These are phyloP conservation scores for Alternaria sp. DNA, from an alignment of 2,329 filamentous ascomycete species.

Conservation along the genomic window DNA sequence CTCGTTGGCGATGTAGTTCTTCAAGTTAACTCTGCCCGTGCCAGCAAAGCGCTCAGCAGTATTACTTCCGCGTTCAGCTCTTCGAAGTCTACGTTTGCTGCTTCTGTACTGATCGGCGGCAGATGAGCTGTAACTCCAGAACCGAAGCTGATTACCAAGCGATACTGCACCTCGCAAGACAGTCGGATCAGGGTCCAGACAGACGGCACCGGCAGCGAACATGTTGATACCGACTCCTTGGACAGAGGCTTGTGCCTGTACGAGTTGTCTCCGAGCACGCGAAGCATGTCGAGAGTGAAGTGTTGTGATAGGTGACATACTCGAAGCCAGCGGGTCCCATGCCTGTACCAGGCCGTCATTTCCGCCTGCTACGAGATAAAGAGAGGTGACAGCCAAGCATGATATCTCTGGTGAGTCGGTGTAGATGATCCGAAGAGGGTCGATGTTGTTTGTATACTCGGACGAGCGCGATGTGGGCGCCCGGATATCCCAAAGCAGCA, in stretches of 20 bases:
- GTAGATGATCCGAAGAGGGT: slow-evolving; percentile 81
- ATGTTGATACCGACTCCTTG: slow-evolving; percentile 77
- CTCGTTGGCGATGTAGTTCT: slow-evolving; percentile 88
- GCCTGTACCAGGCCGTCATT: slow-evolving; percentile 95
- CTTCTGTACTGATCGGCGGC: slow-evolving; percentile 76
- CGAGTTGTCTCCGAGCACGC: slow-evolving; percentile 78
- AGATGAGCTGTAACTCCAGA: slow-evolving; percentile 92
- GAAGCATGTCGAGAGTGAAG: slow-evolving; percentile 86
- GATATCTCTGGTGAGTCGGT: slow-evolving; percentile 91
- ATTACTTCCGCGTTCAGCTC: slow-evolving; percentile 70
- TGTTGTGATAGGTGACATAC: slow-evolving; percentile 78
- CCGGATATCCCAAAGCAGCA: slow-evolving; percentile 87
- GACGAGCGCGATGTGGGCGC: slow-evolving; percentile 66
- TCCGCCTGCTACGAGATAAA: slow-evolving; percentile 92
- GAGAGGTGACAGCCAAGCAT: slow-evolving; percentile 79
- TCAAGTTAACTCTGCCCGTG: slow-evolving; percentile 74
- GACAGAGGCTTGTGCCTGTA: slow-evolving; percentile 72
- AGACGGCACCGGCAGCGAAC: slow-evolving; percentile 83
- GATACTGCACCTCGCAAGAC: slow-evolving; percentile 86
- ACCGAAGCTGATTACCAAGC: slow-evolving; percentile 85
- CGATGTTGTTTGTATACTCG: slow-evolving; percentile 66
- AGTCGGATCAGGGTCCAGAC: slow-evolving; percentile 86
- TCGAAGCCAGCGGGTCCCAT: slow-evolving; percentile 94
- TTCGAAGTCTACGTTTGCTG: slow-evolving; percentile 80
- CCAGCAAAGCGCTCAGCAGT: slow-evolving; percentile 66